phyloP scores from a whole-genome alignment of 2,329 filamentous ascomycete species.

The Paraphoma chrysanthemicola region DNA sequence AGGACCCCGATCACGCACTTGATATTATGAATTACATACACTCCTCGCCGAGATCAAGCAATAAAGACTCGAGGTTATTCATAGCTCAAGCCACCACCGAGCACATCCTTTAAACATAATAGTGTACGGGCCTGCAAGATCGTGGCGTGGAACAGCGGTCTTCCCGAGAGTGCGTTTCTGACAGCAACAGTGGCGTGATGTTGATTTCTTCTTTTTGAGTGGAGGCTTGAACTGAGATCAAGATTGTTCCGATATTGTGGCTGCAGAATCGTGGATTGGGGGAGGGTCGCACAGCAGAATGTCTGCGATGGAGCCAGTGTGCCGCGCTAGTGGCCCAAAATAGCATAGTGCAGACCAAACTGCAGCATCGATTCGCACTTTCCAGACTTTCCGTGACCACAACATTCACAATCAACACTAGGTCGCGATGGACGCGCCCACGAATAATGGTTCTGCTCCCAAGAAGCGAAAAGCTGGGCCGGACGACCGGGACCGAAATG shows the following conservation, averaged over 20 bases:
- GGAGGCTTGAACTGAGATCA: background rate
- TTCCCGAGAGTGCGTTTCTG: conserved; percentile 2
- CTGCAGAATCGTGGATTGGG: background rate
- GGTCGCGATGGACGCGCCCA: background rate
- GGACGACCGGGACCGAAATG: conserved; percentile 28
- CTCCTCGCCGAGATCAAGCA: background rate
- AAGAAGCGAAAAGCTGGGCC: conserved; percentile 49
- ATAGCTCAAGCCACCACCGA: background rate
- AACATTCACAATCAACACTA: background rate
- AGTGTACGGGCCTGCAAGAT: background rate
- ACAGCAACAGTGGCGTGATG: conserved; percentile 1
- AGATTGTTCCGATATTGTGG: background rate
- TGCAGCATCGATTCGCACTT: background rate
- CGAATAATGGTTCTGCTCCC: conserved; percentile 24
- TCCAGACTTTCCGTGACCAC: background rate
- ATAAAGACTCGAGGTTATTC: background rate
- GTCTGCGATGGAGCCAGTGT: background rate
- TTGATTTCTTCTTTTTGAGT: too few relatives aligned
- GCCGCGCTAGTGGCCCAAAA: background rate
- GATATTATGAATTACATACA: too few relatives aligned
- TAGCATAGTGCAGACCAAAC: background rate
- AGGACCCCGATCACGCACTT: too few relatives aligned
- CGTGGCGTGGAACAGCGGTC: background rate
- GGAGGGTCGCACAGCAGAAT: background rate
- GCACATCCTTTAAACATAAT: background rate